Base-by-base conservation (phyloP, 1,284 basidiomycete genomes). In the Jaminaea rosea region DNA sequence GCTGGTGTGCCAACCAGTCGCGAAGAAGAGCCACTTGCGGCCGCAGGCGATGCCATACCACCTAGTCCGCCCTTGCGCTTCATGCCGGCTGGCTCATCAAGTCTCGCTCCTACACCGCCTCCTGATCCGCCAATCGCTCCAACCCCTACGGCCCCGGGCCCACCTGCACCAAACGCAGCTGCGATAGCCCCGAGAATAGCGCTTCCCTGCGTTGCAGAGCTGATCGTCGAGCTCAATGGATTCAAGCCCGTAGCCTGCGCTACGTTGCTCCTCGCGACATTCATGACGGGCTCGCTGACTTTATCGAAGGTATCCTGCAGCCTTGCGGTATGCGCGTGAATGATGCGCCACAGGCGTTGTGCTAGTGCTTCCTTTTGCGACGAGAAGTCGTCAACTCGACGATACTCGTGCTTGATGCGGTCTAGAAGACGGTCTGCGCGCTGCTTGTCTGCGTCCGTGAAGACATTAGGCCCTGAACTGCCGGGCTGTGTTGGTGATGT, bases 381-480 rank as follows among this genome's bases (percentile, higher is more conserved):
- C 21, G 60, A 60, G 58, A 63, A 66, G 29, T 73, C 69, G 32
- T 70, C 69, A 4, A 60, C 66, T 7, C 69, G 58, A 27, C 52
- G 54, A 44, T 70, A 72, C 46, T 72, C 69, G 4, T 56, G 46
- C 3, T 58, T 46, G 27, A 72, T 62, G 49, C 67, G 64, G 10
- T 67, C 59, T 6, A 60, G 54, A 4, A 73, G 54, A 46, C 69
- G 68, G 2, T 73, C 66, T 10, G 65, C 56, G 47, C 67, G 70
- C 39, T 58, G 44, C 13, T 56, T 56, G 29, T 63, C 58, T 4
- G 55, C 47, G 29, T 73, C 63, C 1, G 60, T 60, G 10, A 59
- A 41, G 24, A 47, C 23, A 10, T n/a, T n/a, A n/a, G n/a, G n/a
- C n/a, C n/a, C n/a, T n/a, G n/a, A n/a, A n/a, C n/a, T n/a, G n/a